Base-by-base conservation (phyloP, 768 basidiomycete species). In the Multifurca ochricompacta region DNA sequence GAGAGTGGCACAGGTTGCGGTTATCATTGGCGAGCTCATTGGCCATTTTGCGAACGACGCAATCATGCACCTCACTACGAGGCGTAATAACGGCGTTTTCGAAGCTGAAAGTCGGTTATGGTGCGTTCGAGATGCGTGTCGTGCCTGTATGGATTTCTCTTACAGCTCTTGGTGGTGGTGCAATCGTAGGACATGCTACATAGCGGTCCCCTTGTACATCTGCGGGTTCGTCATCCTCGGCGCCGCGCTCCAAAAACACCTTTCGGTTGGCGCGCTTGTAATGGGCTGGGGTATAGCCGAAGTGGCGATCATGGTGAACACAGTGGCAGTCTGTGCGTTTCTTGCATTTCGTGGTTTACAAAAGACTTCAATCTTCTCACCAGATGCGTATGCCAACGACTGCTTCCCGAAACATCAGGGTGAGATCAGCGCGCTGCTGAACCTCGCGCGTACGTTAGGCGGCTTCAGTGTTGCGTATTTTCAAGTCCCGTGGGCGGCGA, bases 241-340 rank as follows among this genome's bases (percentile, higher is more conserved):
- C 5, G 76, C 74, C 0, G 67, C 76, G 4, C 66, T 83, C 45
- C 72, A 83, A 63, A 75, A 77, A 16, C 77, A 78, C 54, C 67
- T 80, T 0, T 71, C 70, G 30, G 65, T 75, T n/a, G 78, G 71
- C 3, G 79, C 75, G 1, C 63, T 85, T 25, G 71, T 85, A 48
- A 77, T 84, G 67, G 83, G 83, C 14, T 86, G 84, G 84, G 81
- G 79, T 9, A 76, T 84, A 49, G 75, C 81, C 1, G 72, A 81
- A 55, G 68, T 80, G 3, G 71, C 77, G 0, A 67, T 78, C 51
- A 75, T 84, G 73, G 73, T 84, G 53, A 77, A 73, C 62, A 85
- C 83, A 0, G 81, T 82, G 44, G 79, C 79, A 1, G 72, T 83
- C 18, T 84, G 80, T 71, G 65, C 66, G 63, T 78, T 68, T 48